A percentile compares a stretch with the other conserved stretches of the same genome.
Evolutionary conservation across 2,329 filamentous ascomycete genomes (phyloP).

Genomic region (Lecanicillium sp.): DNA sequence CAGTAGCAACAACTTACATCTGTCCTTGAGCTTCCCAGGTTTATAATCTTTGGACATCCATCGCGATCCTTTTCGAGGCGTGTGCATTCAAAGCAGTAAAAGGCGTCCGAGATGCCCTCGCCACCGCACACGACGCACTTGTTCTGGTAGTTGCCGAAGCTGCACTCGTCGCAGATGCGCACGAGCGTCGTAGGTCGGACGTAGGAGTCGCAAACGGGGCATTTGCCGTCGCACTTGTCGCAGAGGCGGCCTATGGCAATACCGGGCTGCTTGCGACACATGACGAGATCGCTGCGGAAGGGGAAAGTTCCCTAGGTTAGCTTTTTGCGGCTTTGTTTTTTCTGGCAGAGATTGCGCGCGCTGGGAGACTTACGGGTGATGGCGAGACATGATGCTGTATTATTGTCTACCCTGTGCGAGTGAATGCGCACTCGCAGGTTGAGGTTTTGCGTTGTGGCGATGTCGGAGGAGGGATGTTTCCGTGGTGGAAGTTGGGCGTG

Average conservation of each 20-base stretch:
- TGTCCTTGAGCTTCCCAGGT: conserved; percentile 88
- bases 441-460: conserved; percentile 4
- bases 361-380: conserved; percentile 65
- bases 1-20: conserved; percentile 63
- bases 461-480: conserved; percentile 6
- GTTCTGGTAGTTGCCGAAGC: conserved; percentile 99
- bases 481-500: too few relatives aligned
- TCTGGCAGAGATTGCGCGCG: not conserved
- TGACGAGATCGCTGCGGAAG: conserved; percentile 73
- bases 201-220: conserved; percentile 97
- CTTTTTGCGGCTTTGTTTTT: too few relatives aligned
- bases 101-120: conserved; percentile 95
- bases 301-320: too few relatives aligned
- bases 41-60: conserved; percentile 98
- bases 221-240: conserved; percentile 99
- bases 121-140: conserved; percentile 98
- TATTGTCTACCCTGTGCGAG: not conserved
- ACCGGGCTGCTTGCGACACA: conserved; percentile 98
- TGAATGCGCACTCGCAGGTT: not conserved
- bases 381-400: conserved; percentile 65
- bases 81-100: conserved; percentile 99
- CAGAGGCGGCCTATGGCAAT: conserved; percentile 97
- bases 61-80: conserved; percentile 93
- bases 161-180: conserved; percentile 98
- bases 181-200: conserved; percentile 95